These are phyloP conservation scores for Pythium phragmiticola DNA, from an alignment of 352 stramenopile species.

Conservation along the genomic window DNA sequence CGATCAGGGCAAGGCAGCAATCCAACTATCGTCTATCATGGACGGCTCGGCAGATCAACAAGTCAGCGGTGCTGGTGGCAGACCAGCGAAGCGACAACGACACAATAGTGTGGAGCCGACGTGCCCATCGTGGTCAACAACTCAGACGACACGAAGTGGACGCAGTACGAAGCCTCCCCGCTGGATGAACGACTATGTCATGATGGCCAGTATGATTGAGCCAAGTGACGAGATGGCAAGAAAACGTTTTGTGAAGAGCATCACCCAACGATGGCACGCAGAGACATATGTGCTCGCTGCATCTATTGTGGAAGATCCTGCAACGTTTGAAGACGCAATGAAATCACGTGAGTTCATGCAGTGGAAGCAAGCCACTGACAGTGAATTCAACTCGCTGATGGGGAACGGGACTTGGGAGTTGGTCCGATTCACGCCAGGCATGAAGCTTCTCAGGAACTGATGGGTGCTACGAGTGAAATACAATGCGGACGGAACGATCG, in stretches of 20 bases:
- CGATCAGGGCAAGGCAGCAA: neutral
- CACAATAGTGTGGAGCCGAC: neutral
- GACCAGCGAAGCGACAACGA: neutral
- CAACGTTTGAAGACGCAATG: constrained; percentile 6
- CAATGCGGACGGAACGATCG: neutral
- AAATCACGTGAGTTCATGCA: neutral
- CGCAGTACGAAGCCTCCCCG: constrained; percentile 1
- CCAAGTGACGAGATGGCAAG: constrained; percentile 2
- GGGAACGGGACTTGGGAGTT: constrained; percentile 5
- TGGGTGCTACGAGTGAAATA: constrained; percentile 8
- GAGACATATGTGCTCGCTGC: neutral
- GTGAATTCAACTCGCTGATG: neutral
- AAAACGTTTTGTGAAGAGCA: neutral
- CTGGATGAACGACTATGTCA: constrained; percentile 4
- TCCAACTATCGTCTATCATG: neutral
- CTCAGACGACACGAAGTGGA: constrained; percentile 5
- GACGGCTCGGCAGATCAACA: neutral
- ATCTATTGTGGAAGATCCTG: neutral
- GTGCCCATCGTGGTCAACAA: neutral
- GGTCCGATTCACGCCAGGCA: constrained; percentile 3
- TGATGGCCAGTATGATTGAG: neutral
- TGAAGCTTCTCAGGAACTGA: constrained; percentile 1
- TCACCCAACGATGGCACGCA: neutral
- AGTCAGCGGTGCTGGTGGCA: neutral
- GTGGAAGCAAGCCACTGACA: constrained; percentile 16